phyloP scores from a whole-genome alignment of 176 grass and related monocot genomes.

The Musa itinerans region DNA sequence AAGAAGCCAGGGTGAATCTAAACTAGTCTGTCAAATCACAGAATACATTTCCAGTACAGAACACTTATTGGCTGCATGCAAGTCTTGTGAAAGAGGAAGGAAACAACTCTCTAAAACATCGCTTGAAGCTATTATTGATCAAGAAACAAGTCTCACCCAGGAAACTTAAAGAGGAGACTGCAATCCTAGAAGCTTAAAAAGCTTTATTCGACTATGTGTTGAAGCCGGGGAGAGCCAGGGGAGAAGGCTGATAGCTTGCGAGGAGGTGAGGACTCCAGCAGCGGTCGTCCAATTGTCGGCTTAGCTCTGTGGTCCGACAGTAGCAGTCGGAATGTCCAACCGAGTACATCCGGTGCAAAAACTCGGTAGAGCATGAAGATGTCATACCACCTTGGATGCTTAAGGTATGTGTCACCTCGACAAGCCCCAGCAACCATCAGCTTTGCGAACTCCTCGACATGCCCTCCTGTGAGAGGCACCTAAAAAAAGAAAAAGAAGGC shows the following conservation, averaged over 20 bases:
- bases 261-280: constrained; percentile 13
- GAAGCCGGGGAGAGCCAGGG: background rate
- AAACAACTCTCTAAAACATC: too few relatives aligned
- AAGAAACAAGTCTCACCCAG: background rate
- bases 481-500: background rate
- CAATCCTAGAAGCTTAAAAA: background rate
- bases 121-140: too few relatives aligned
- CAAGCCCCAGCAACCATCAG: constrained; percentile 67
- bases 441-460: constrained; percentile 44
- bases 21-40: too few relatives aligned
- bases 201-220: background rate
- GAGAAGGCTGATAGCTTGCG: constrained; percentile 1
- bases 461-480: constrained; percentile 25
- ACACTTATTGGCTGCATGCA: too few relatives aligned
- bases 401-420: constrained; percentile 56
- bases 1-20: too few relatives aligned
- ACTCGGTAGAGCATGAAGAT: constrained; percentile 75
- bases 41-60: too few relatives aligned
- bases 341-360: constrained; percentile 68
- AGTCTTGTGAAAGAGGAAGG: too few relatives aligned
- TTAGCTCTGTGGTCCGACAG: constrained; percentile 28
- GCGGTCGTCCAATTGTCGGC: constrained; percentile 3
- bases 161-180: background rate
- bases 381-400: constrained; percentile 59
- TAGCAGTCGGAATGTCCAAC: constrained; percentile 68